Evolutionary conservation across 169 alveolate species (phyloP).

Genomic region (Miamiensis avidus): DNA sequence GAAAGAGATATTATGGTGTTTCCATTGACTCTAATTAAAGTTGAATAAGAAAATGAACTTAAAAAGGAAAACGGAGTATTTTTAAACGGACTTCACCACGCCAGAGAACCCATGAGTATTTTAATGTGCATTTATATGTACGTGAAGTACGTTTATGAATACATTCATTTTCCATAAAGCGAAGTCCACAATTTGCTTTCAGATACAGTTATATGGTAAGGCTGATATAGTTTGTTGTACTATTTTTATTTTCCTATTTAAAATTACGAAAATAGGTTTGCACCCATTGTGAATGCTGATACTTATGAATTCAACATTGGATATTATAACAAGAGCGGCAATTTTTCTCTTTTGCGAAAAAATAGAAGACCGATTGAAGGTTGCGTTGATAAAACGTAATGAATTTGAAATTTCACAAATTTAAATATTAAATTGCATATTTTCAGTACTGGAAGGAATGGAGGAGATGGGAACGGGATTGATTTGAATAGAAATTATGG

Average conservation of each 20-base stretch:
- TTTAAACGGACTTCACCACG: constrained; percentile 75
- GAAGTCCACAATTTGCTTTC: not conserved
- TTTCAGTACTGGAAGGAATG: constrained; percentile 5
- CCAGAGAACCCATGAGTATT: constrained; percentile 73
- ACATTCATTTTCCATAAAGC: not conserved
- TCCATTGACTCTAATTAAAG: not conserved
- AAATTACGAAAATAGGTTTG: constrained; percentile 9
- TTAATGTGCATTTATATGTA: constrained; percentile 63
- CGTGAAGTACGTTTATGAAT: not conserved
- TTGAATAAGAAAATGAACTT: not conserved
- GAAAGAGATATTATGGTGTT: not conserved
- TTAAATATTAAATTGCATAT: not conserved
- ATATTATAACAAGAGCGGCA: constrained; percentile 18
- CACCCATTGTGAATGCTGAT: constrained; percentile 84
- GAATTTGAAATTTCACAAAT: no score
- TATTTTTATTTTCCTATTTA: not conserved
- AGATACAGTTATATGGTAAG: constrained; percentile 17
- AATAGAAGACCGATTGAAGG: constrained; percentile 55
- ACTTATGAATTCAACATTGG: constrained; percentile 55
- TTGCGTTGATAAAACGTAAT: not conserved
- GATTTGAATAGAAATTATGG: constrained; percentile 79
- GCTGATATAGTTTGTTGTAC: not conserved
- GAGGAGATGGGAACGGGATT: constrained; percentile 47
- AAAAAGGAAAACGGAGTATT: constrained; percentile 50
- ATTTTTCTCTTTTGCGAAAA: constrained; percentile 43